A percentile compares a stretch with the other conserved stretches of the same genome.
These are phyloP conservation scores for Pseudogymnoascus sp. DNA, from an alignment of 2,329 filamentous ascomycete genomes.

Conservation along the genomic window DNA sequence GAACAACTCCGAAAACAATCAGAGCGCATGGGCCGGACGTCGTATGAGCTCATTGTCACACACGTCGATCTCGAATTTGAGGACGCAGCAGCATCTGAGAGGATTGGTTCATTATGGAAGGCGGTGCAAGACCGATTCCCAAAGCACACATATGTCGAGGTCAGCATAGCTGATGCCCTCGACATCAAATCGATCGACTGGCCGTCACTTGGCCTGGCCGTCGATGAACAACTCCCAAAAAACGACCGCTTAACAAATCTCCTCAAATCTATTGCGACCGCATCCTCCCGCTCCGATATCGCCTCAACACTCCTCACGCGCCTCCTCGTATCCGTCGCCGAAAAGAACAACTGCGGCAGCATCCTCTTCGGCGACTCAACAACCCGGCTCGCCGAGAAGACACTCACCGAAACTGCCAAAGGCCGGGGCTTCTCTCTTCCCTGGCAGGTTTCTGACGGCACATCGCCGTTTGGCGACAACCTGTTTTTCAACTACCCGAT, in stretches of 20 bases:
- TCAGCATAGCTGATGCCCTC: slow-evolving; percentile 60
- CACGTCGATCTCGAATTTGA: slow-evolving; percentile 35
- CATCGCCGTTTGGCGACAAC: slow-evolving; percentile 21
- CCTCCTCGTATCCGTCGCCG: slow-evolving; percentile 61
- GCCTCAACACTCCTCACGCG: slow-evolving; percentile 62
- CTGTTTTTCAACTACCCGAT: slow-evolving; percentile 65
- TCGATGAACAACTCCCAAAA: slow-evolving; percentile 14
- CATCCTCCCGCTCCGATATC: slow-evolving; percentile 71
- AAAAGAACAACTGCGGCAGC: slow-evolving; percentile 53
- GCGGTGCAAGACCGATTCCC: slow-evolving; percentile 54
- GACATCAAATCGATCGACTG: slow-evolving; percentile 46
- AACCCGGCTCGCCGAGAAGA: slow-evolving; percentile 77
- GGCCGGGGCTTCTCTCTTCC: slow-evolving; percentile 79
- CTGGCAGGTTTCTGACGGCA: slow-evolving; percentile 73
- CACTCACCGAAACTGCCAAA: slow-evolving; percentile 82
- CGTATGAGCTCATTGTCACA: slow-evolving; percentile 60
- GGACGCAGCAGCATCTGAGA: slow-evolving; percentile 16
- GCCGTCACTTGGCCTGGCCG: slow-evolving; percentile 34
- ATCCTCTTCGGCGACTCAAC: slow-evolving; percentile 82
- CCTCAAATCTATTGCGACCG: slow-evolving; percentile 53
- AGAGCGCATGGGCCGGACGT: slow-evolving; percentile 54
- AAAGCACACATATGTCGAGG: slow-evolving; percentile 52
- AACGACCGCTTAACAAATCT: slow-evolving; percentile 42
- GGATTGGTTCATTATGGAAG: slow-evolving; percentile 3
- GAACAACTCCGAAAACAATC: slow-evolving; percentile 60